Evolutionary conservation across 1,284 basidiomycete genomes (phyloP), one percentile per base, ranked within the genome.

Genomic region (Austropuccinia psidii): DNA sequence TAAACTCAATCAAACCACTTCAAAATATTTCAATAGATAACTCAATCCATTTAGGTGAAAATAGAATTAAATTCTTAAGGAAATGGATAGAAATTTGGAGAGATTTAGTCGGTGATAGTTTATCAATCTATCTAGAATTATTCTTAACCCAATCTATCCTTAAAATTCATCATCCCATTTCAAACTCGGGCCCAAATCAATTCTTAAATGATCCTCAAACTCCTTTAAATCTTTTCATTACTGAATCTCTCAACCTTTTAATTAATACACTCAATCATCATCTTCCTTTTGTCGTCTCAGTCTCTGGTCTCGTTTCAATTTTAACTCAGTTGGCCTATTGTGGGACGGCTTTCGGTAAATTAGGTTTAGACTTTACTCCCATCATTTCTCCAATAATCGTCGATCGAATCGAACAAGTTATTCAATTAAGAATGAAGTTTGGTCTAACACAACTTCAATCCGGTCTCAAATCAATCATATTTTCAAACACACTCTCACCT

Each of bases 271-370:
- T 60, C 7, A 35, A 43, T 35, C 17, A 58, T 45, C 39, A 84
- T 68, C 79, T 87, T 78, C 82, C 84, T 0, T 83, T 84, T 67
- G 79, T 85, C 57, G 79, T 79, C 81, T 85, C 87, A 66, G 84
- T 89, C 0, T 85, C 88, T 0, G 84, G 89, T 1, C 85, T 95
- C 58, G 87, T 89, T 0, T 89, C 92, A 8, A 85, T 96, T 58
- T 86, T 94, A 67, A 93, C 93, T 0, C 93, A 96, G 78, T 85
- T 97, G 55, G 90, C 90, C 9, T 96, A 96, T 81, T 95, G 92
- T 79, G 88, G 90, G 4, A 87, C 88, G n/a, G 91, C 93, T 0
- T 94, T 95, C 78, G 85, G 90, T 0, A 87, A 92, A n/a, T 86
- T 92, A n/a, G 93, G 93, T 0, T 85, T 94, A 75, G 90, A 93